phyloP scores from a whole-genome alignment of 371 early-diverging fungal genomes.

The Phascolomyces articulosus region DNA sequence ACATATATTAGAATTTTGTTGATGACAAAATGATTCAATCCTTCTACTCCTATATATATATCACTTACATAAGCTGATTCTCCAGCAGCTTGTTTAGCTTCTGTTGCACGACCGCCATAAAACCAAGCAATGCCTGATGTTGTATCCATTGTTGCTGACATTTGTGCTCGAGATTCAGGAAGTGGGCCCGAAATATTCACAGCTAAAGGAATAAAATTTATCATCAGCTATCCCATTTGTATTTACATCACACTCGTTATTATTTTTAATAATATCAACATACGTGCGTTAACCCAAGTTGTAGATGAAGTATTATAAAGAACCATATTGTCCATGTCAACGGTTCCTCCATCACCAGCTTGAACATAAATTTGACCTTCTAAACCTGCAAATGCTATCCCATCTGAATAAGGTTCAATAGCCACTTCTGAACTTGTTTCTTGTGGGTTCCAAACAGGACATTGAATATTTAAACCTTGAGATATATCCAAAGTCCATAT shows the following conservation, averaged over 20 bases:
- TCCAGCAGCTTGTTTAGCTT: neutral
- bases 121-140: constrained; percentile 32
- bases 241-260: neutral
- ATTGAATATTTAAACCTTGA: constrained; percentile 20
- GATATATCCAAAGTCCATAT: constrained; percentile 33
- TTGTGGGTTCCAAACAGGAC: constrained; percentile 24
- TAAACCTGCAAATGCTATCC: constrained; percentile 34
- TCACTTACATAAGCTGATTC: constrained; percentile 11
- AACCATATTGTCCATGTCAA: constrained; percentile 25
- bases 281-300: constrained; percentile 14
- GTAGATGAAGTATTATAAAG: constrained; percentile 20
- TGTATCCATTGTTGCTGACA: constrained; percentile 37
- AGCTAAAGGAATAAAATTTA: constrained; percentile 3
- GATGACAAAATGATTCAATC: no score
- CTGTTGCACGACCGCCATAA: constrained; percentile 37
- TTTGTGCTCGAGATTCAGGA: constrained; percentile 23
- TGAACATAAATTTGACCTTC: constrained; percentile 24
- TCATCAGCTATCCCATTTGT: no score
- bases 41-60: no score
- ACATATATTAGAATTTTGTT: no score
- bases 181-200: constrained; percentile 3
- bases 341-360: constrained; percentile 24
- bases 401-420: constrained; percentile 28
- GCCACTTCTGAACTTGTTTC: neutral
- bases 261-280: neutral